Percentiles rank a stretch among this genome's conserved stretches.
Evolutionary conservation across 345 rosid species (phyloP).

Genomic region (Gossypium longicalyx): DNA sequence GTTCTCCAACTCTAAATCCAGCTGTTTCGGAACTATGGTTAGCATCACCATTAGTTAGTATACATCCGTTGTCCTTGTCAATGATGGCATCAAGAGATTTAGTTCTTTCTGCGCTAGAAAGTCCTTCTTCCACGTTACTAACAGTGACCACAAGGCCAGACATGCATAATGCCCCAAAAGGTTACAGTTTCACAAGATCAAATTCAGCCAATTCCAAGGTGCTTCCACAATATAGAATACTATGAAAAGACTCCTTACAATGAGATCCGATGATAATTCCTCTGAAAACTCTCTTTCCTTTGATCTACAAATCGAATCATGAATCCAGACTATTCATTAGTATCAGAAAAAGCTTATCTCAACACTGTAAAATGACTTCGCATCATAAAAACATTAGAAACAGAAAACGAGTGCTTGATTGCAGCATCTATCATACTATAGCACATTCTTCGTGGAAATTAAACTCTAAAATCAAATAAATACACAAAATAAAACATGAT

Average conservation of each 20-base stretch:
- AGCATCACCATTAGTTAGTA: slow-evolving; percentile 47
- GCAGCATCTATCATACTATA: not conserved
- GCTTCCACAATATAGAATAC: slow-evolving; percentile 22
- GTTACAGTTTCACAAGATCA: slow-evolving; percentile 30
- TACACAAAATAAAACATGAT: not conserved
- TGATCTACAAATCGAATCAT: slow-evolving; percentile 19
- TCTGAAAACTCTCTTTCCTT: slow-evolving; percentile 14
- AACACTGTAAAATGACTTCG: slow-evolving; percentile 3
- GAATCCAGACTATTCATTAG: slow-evolving; percentile 10
- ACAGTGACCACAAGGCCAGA: slow-evolving; percentile 65
- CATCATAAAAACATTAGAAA: slow-evolving; percentile 3
- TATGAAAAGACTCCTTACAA: slow-evolving; percentile 21
- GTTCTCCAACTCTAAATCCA: slow-evolving; percentile 61
- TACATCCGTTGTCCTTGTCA: slow-evolving; percentile 35
- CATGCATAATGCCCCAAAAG: slow-evolving; percentile 73
- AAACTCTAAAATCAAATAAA: not conserved
- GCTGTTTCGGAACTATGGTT: slow-evolving; percentile 45
- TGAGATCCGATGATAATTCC: slow-evolving; percentile 19
- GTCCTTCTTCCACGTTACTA: slow-evolving; percentile 42
- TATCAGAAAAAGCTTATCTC: slow-evolving; percentile 11
- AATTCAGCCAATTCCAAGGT: slow-evolving; percentile 13
- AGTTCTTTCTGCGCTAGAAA: slow-evolving; percentile 62
- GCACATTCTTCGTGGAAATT: not conserved
- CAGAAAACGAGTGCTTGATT: not conserved
- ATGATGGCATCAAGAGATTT: slow-evolving; percentile 54